Conservation (phyloP, 306 rosid species). For the Vachellia collinsii region DNA sequence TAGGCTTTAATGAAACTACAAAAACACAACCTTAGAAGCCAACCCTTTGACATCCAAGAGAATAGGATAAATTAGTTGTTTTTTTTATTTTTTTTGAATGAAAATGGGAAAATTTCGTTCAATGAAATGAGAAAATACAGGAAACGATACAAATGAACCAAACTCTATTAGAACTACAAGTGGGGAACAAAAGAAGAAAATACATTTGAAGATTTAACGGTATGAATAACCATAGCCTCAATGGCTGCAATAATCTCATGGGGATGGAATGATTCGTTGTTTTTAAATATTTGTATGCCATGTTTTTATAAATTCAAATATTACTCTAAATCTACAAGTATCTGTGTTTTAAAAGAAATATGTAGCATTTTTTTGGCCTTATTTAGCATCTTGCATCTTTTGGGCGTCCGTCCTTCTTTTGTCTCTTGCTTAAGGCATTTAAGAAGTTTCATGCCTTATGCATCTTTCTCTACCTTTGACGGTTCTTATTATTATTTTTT, state of each 20-base stretch:
- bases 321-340: not conserved
- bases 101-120: too few relatives aligned
- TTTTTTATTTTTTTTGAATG: too few relatives aligned
- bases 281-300: too few relatives aligned
- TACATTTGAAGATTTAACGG: too few relatives aligned
- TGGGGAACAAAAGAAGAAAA: too few relatives aligned
- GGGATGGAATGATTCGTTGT: not conserved
- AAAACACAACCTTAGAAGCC: not conserved
- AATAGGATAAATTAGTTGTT: not conserved
- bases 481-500: not conserved
- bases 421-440: not conserved
- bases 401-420: not conserved
- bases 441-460: not conserved
- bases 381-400: not conserved
- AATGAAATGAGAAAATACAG: too few relatives aligned
- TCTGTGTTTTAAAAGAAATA: not conserved
- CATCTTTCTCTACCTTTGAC: not conserved
- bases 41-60: not conserved
- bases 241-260: too few relatives aligned
- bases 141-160: too few relatives aligned
- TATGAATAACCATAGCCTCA: too few relatives aligned
- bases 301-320: too few relatives aligned
- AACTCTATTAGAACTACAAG: too few relatives aligned
- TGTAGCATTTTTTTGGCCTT: not conserved
- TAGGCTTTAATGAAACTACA: not conserved